Percentiles rank a stretch among this genome's conserved stretches.
Evolutionary conservation across 2,329 filamentous ascomycete species (phyloP).

Genomic region (Tolypocladium endophyticum): DNA sequence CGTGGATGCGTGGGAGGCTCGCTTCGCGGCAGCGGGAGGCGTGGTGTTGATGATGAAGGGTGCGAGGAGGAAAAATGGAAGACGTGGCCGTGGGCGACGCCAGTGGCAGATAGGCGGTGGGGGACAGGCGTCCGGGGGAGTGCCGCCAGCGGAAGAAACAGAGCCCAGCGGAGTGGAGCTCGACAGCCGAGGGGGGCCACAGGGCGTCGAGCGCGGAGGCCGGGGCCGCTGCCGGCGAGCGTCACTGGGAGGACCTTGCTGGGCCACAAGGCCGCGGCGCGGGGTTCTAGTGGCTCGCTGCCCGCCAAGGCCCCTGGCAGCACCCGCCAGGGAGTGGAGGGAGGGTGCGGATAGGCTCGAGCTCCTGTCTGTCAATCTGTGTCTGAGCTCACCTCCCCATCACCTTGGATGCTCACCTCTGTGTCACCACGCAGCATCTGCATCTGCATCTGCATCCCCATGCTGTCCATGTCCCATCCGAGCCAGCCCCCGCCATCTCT

Average conservation of each 20-base stretch:
- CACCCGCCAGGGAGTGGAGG: neutral
- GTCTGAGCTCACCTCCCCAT: neutral
- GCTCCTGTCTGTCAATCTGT: no score
- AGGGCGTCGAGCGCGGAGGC: neutral
- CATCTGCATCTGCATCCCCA: neutral
- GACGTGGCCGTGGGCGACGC: neutral
- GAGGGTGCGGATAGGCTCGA: neutral
- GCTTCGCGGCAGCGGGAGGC: conserved; percentile 12
- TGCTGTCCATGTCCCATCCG: neutral
- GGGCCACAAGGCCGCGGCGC: conserved; percentile 17
- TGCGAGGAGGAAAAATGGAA: conserved; percentile 6
- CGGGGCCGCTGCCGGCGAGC: neutral
- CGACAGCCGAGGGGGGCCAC: no score
- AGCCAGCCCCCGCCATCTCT: neutral
- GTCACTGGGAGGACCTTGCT: conserved; percentile 8
- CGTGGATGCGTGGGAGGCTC: conserved; percentile 8
- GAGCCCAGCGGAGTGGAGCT: no score
- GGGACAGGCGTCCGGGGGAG: neutral
- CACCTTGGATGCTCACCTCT: no score
- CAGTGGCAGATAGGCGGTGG: neutral
- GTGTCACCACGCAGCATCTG: neutral
- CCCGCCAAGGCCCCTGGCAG: neutral
- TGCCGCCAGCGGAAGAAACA: neutral
- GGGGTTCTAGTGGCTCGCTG: conserved; percentile 18
- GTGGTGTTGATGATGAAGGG: conserved; percentile 8